Base-by-base conservation (phyloP, 306 rosid species). In the Sesbania bispinosa region DNA sequence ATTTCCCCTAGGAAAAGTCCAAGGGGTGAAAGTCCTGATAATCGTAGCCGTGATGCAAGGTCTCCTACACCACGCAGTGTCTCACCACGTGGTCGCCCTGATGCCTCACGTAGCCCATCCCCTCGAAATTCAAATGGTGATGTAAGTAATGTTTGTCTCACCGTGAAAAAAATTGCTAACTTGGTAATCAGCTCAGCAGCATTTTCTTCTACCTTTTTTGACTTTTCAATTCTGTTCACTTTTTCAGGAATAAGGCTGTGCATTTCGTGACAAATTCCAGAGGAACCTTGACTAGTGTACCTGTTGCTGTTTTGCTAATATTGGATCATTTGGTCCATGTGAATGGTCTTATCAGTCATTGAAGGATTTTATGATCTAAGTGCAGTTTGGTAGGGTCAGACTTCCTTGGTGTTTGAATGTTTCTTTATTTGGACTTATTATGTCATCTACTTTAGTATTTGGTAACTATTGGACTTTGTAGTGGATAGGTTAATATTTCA, bases 351-450 rank as follows among this genome's bases (percentile, higher is more conserved):
- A 67, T 78, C 84, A 15, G 82, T 79, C 68, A 24, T 60, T 69
- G 80, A 54, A 73, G 62, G 35, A 73, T 51, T 60, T 77, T 67
- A 67, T 81, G 79, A 77, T 67, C 80, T 69, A 78, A 70, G 76
- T 80, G 78, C 79, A 78, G 85, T 82, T 88, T 76, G 92, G 90
- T 88, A 86, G 88, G 90, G 59, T 74, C 72, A 55, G 79, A 77
- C 81, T 74, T 75, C 84, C 80, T 70, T 71, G 69, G 48, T 79
- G 81, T 65, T 78, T 51, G 32, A 80, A 52, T 83, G 54, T 80
- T 69, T 67, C 64, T 71, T 54, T 63, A 52, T 57, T 76, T 85
- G 80, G 79, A 77, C 87, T 32, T 64, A 67, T 43, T 65, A 27
- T 80, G 76, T 70, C 24, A 26, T 79, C 67, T 62, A 65, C 60